phyloP scores from a whole-genome alignment of 352 stramenopile genomes.

The Poterioochromonas sp. region DNA sequence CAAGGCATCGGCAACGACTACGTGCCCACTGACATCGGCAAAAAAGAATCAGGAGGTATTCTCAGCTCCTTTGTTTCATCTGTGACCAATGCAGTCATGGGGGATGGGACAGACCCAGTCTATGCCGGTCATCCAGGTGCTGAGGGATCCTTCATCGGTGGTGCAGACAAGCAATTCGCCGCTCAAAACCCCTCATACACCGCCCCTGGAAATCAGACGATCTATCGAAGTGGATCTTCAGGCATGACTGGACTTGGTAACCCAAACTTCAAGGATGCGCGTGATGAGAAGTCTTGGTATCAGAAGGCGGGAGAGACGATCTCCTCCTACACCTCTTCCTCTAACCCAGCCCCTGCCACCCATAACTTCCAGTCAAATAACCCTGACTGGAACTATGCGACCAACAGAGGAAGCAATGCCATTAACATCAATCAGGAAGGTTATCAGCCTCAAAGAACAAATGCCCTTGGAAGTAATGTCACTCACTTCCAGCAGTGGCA shows the following conservation, averaged over 20 bases:
- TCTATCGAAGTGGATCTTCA: neutral
- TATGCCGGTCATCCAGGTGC: conserved; percentile 15
- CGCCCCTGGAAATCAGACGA: neutral
- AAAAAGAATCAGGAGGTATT: neutral
- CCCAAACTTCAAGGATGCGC: conserved; percentile 10
- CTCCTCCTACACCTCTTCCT: neutral
- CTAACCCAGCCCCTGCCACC: neutral
- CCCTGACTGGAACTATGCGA: neutral
- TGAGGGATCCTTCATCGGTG: neutral
- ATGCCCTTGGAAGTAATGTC: conserved; percentile 1
- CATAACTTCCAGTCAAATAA: too few relatives aligned
- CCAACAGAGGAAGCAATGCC: neutral
- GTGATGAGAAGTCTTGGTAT: conserved; percentile 5
- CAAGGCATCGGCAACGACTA: conserved; percentile 28
- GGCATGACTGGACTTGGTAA: conserved; percentile 25
- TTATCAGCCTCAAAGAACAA: neutral
- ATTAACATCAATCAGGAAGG: neutral
- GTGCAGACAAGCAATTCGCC: too few relatives aligned
- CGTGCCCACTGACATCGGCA: neutral
- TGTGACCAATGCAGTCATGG: neutral
- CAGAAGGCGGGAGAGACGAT: neutral
- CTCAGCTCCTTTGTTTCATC: neutral
- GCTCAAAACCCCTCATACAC: neutral
- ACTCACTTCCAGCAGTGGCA: neutral
- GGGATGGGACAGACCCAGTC: neutral